Base-by-base conservation (phyloP, 2,329 filamentous ascomycete genomes). In the Fusarium buxicola region DNA sequence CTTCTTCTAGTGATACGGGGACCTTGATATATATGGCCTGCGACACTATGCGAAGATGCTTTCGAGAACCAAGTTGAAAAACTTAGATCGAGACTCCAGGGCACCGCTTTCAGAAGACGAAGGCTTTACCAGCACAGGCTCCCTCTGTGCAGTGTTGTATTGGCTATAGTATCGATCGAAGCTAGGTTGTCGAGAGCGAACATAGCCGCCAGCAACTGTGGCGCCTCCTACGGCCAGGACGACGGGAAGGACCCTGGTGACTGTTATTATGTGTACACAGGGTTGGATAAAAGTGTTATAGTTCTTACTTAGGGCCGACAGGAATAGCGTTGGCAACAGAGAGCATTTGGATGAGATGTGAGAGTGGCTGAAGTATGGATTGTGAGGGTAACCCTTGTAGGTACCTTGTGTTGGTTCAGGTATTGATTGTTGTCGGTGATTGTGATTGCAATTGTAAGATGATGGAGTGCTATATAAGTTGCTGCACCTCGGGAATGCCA, bases 11-110 rank as follows among this genome's bases (percentile, higher is more conserved):
- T n/a, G n/a, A n/a, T n/a, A n/a, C n/a, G n/a, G n/a, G n/a, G n/a
- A n/a, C n/a, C n/a, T n/a, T n/a, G n/a, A n/a, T n/a, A n/a, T n/a
- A n/a, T n/a, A n/a, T n/a, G n/a, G n/a, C n/a, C n/a, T n/a, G n/a
- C n/a, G n/a, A n/a, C n/a, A n/a, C 6, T 68, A 69, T 55, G 63
- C 63, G 40, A 69, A 69, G 6, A 69, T 56, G 1, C 66, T 69
- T 18, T 69, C 66, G 7, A 69, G 58, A 13, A 69, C 61, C 8
- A 51, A 28, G 16, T 65, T 51, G 11, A 69, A 58, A 24, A 56
- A 69, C 45, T 41, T 53, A 1, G 66, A 55, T 43, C 51, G 55
- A 44, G 65, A 41, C 43, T 55, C 41, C 5, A 46, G n/a, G 7
- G 55, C 13, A 15, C 30, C 18, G 12, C 18, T 32, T 8, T 12